A percentile compares a stretch with the other conserved stretches of the same genome.
These are phyloP conservation scores for Vanrija humicola DNA, from an alignment of 1,284 basidiomycete genomes.

Conservation along the genomic window DNA sequence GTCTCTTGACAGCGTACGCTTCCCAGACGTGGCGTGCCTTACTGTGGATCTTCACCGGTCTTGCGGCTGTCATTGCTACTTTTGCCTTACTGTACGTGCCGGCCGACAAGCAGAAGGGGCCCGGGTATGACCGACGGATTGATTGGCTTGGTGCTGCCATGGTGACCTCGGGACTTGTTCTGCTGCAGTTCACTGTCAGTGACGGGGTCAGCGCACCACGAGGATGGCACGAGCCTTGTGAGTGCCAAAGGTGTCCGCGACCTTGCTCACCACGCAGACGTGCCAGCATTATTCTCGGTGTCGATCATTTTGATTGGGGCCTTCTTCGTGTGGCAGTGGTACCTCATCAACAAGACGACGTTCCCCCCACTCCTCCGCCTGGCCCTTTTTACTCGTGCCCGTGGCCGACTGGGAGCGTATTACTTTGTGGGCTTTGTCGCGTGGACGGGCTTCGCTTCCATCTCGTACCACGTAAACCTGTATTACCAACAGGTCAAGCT, in stretches of 20 bases:
- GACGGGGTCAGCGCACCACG: constrained; percentile 63
- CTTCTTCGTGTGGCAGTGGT: constrained; percentile 65
- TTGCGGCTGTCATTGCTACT: constrained; percentile 1
- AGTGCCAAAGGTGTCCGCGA: constrained; percentile 27
- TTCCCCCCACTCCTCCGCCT: constrained; percentile 61
- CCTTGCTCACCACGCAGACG: constrained; percentile 18
- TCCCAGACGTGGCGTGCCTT: constrained; percentile 11
- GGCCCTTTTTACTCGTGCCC: constrained; percentile 59
- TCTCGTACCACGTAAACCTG: constrained; percentile 9
- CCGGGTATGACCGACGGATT: not conserved
- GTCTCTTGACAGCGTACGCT: constrained; percentile 13
- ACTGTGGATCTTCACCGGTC: constrained; percentile 14
- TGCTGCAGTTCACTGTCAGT: constrained; percentile 70
- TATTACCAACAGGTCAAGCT: constrained; percentile 18
- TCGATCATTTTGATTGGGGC: constrained; percentile 60
- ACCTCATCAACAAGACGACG: constrained; percentile 49
- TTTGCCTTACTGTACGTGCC: constrained; percentile 8
- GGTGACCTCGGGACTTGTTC: constrained; percentile 15
- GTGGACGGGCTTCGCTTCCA: constrained; percentile 57
- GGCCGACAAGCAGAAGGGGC: not conserved
- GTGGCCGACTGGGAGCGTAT: constrained; percentile 60
- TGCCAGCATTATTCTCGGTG: constrained; percentile 56
- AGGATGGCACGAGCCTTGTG: constrained; percentile 66
- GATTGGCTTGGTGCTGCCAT: constrained; percentile 19
- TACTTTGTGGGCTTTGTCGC: constrained; percentile 62